Evolutionary conservation across 768 basidiomycete species (phyloP).

Genomic region (Rhodotorula kratochvilovae): DNA sequence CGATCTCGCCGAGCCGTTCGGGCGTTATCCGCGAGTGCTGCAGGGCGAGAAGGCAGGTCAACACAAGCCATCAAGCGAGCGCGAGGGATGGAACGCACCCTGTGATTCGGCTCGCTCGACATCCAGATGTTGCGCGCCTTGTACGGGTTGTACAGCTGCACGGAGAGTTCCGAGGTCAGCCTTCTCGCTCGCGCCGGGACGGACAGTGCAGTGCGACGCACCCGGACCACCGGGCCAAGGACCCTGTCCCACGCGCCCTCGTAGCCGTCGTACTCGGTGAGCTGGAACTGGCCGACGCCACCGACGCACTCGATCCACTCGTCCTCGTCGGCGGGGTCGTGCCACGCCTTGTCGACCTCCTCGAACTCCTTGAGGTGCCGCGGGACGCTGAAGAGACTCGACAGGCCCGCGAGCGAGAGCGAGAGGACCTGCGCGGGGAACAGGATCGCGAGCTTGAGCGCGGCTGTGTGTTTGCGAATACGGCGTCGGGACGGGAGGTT

Average conservation of each 20-base stretch:
- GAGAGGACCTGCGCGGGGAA: conserved; percentile 18
- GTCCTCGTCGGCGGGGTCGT: background rate
- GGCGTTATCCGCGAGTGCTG: conserved; percentile 13
- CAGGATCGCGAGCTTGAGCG: conserved; percentile 17
- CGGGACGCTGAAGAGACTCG: conserved; percentile 12
- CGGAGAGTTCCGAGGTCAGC: no score
- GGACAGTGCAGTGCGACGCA: background rate
- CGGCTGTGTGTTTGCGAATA: background rate
- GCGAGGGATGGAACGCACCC: background rate
- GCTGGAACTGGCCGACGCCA: conserved; percentile 8
- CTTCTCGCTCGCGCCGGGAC: no score
- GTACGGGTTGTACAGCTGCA: conserved; percentile 22
- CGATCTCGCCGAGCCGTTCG: conserved; percentile 5
- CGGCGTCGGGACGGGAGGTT: no score
- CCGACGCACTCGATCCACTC: conserved; percentile 19
- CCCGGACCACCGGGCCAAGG: background rate
- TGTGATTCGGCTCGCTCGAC: conserved; percentile 11
- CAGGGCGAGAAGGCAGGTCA: background rate
- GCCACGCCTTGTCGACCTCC: conserved; percentile 16
- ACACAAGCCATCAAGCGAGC: no score
- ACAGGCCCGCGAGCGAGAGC: conserved; percentile 25
- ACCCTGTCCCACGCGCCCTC: conserved; percentile 4
- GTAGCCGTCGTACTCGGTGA: background rate
- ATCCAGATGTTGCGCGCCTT: background rate
- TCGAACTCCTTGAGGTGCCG: conserved; percentile 13